Evolutionary conservation across 108 stramenopile genomes (phyloP).

Genomic region (Pseudonitzschia multistriata): DNA sequence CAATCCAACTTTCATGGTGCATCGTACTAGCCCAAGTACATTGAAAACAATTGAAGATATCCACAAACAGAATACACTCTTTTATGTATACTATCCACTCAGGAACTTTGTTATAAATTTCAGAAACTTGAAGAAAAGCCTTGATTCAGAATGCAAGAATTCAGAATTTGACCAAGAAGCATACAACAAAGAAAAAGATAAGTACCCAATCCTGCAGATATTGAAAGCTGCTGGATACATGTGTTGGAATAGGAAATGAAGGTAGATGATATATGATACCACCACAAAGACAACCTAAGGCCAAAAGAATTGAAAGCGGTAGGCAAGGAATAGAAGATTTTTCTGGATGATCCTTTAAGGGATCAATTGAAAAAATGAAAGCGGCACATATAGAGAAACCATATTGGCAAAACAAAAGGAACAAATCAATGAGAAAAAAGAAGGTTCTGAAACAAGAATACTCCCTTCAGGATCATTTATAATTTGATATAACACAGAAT

Average conservation of each 20-base stretch:
- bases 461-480: too few relatives aligned
- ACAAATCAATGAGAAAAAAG: slow-evolving; percentile 1
- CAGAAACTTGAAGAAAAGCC: not conserved
- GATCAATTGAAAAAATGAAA: not conserved
- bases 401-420: not conserved
- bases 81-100: not conserved
- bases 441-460: too few relatives aligned
- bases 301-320: not conserved
- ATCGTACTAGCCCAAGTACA: not conserved
- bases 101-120: not conserved
- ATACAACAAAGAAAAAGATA: not conserved
- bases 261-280: not conserved
- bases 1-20: not conserved
- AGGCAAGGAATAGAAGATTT: not conserved
- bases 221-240: slow-evolving; percentile 1
- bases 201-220: not conserved
- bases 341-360: not conserved
- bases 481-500: too few relatives aligned
- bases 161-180: not conserved
- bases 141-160: not conserved
- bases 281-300: not conserved
- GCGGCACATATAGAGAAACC: not conserved
- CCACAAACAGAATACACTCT: not conserved
- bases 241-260: slow-evolving; percentile 1
- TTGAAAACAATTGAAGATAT: not conserved